These are phyloP conservation scores for Thelonectria olida DNA, from an alignment of 2,329 filamentous ascomycete species.

Conservation along the genomic window DNA sequence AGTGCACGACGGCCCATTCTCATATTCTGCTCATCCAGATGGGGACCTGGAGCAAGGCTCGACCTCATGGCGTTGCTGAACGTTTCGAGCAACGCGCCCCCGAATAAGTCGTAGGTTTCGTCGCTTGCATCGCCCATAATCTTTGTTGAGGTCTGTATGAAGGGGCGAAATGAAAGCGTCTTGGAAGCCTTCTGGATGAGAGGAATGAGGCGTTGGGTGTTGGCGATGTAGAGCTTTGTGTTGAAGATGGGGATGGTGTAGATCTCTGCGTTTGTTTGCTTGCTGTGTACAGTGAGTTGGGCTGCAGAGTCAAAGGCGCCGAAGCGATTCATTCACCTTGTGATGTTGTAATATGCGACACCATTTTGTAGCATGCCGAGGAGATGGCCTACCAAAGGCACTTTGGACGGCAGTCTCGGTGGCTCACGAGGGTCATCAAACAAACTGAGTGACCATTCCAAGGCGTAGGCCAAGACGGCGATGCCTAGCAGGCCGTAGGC, in stretches of 20 bases:
- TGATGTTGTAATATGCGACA: slow-evolving; percentile 24
- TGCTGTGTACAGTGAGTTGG: slow-evolving; percentile 4
- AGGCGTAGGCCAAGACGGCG: slow-evolving; percentile 23
- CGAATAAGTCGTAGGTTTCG: slow-evolving; percentile 21
- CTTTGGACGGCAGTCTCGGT: slow-evolving; percentile 17
- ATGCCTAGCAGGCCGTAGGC: slow-evolving; percentile 20
- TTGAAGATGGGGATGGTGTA: slow-evolving; percentile 40
- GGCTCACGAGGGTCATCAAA: slow-evolving; percentile 34
- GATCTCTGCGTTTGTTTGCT: slow-evolving; percentile 35
- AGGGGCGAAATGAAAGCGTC: slow-evolving; percentile 39
- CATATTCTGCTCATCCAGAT: slow-evolving; percentile 28
- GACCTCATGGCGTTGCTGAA: slow-evolving; percentile 26
- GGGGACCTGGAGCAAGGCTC: slow-evolving; percentile 13
- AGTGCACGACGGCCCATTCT: slow-evolving; percentile 26
- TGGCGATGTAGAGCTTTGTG: slow-evolving; percentile 41
- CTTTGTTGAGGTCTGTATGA: slow-evolving; percentile 33
- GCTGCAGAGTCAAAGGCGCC: not conserved
- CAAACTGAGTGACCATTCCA: slow-evolving; percentile 27
- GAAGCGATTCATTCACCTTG: slow-evolving; percentile 11
- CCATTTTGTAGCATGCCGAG: slow-evolving; percentile 30
- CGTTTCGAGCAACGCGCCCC: slow-evolving; percentile 17
- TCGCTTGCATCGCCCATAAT: slow-evolving; percentile 24
- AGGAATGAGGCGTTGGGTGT: slow-evolving; percentile 37
- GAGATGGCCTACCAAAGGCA: slow-evolving; percentile 33
- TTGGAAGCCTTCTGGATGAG: slow-evolving; percentile 38